phyloP scores from a whole-genome alignment of 2,329 filamentous ascomycete species.

The Epichloe sp. region DNA sequence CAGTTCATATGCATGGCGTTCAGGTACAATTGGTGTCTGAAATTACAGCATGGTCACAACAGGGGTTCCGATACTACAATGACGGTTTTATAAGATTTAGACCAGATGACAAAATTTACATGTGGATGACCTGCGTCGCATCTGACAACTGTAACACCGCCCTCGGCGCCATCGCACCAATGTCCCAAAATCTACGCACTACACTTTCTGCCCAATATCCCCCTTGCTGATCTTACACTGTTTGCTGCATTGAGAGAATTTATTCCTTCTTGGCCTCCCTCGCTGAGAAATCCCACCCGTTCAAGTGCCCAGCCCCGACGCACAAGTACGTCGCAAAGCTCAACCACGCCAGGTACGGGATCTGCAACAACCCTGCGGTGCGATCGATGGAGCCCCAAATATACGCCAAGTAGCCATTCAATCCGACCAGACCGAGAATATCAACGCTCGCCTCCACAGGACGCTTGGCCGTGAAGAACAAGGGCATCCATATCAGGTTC shows the following conservation, averaged over 20 bases:
- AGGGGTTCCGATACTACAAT: not conserved
- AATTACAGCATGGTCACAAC: not conserved
- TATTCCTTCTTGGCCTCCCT: slow-evolving; percentile 13
- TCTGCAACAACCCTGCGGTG: slow-evolving; percentile 58
- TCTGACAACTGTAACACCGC: not conserved
- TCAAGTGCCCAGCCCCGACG: slow-evolving; percentile 53
- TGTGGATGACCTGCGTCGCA: not conserved
- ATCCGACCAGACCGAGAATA: slow-evolving; percentile 57
- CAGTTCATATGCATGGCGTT: slow-evolving; percentile 6
- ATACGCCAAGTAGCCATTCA: slow-evolving; percentile 61
- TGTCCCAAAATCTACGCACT: no score
- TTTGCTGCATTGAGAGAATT: not conserved
- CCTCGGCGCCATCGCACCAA: not conserved
- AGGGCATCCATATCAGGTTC: slow-evolving; percentile 81
- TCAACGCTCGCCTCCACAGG: slow-evolving; percentile 65
- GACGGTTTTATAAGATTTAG: not conserved
- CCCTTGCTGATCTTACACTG: no score
- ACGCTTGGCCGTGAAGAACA: slow-evolving; percentile 71
- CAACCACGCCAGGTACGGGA: slow-evolving; percentile 78
- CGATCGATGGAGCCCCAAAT: slow-evolving; percentile 64
- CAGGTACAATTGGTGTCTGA: not conserved
- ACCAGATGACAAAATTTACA: not conserved
- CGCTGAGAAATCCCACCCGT: slow-evolving; percentile 47
- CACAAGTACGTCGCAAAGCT: slow-evolving; percentile 79
- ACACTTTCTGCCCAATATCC: no score